phyloP scores from a whole-genome alignment of 495 filamentous ascomycete genomes.

The Parmelia sp. region DNA sequence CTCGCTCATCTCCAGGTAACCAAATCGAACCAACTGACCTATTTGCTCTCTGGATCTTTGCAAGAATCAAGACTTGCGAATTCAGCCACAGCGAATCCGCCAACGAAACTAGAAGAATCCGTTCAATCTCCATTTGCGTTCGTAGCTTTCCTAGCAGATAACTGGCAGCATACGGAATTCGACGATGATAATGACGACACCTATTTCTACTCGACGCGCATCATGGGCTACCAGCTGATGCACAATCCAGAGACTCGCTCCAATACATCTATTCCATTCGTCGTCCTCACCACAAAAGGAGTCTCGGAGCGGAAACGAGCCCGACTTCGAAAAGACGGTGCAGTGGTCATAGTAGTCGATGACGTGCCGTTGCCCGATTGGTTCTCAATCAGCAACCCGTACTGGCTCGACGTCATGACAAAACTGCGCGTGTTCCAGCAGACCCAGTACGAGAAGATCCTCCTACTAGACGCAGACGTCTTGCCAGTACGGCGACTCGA shows the following conservation, averaged over 20 bases:
- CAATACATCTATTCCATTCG: background rate
- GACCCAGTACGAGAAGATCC: constrained; percentile 3
- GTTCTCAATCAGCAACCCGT: background rate
- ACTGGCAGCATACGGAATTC: background rate
- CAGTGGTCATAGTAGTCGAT: background rate
- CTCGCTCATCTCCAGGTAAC: background rate
- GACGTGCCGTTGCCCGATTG: background rate
- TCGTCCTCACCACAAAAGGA: background rate
- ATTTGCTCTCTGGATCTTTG: background rate
- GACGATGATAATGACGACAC: background rate
- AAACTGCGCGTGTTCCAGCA: constrained; percentile 1
- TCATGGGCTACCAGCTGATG: constrained; percentile 2
- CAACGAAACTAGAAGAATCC: background rate
- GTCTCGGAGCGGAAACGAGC: constrained; percentile 2
- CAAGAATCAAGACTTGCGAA: background rate
- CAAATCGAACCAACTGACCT: background rate
- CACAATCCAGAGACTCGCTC: background rate
- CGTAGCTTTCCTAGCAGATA: background rate
- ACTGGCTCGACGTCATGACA: background rate
- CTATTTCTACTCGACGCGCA: constrained; percentile 4
- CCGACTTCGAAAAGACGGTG: constrained; percentile 2
- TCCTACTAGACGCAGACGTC: background rate
- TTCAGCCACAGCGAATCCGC: background rate
- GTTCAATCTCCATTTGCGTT: background rate
- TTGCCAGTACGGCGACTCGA: background rate